These are phyloP conservation scores for Phytopythium kandeliae DNA, from an alignment of 352 stramenopile species.

Conservation along the genomic window DNA sequence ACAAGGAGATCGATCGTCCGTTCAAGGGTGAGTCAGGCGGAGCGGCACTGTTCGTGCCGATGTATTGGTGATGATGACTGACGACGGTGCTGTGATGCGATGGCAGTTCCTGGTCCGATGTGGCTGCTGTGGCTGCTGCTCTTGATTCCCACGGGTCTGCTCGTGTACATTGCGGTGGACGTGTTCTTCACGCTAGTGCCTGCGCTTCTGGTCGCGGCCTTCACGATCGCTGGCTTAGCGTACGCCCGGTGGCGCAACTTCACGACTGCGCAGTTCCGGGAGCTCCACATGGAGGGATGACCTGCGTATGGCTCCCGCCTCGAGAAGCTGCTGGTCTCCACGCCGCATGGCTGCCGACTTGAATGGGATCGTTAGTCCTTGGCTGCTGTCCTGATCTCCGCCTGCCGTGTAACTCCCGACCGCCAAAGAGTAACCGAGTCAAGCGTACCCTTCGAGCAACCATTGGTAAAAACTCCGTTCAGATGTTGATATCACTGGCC, in stretches of 20 bases:
- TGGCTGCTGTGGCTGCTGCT: slow-evolving; percentile 20
- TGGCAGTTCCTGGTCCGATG: slow-evolving; percentile 27
- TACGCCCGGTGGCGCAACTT: slow-evolving; percentile 44
- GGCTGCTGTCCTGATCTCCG: too few relatives aligned
- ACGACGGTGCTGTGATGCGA: too few relatives aligned
- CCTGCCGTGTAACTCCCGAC: too few relatives aligned
- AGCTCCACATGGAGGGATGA: slow-evolving; percentile 20
- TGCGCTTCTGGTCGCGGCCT: slow-evolving; percentile 27
- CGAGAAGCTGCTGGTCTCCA: too few relatives aligned
- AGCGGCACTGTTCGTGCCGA: background rate
- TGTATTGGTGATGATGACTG: background rate
- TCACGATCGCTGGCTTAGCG: slow-evolving; percentile 26
- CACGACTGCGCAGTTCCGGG: slow-evolving; percentile 32
- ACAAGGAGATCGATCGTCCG: slow-evolving; percentile 20
- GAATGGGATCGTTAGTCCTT: too few relatives aligned
- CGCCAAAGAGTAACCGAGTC: too few relatives aligned
- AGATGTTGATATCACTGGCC: too few relatives aligned
- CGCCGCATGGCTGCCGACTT: too few relatives aligned
- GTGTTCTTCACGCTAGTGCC: slow-evolving; percentile 38
- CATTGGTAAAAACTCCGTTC: too few relatives aligned
- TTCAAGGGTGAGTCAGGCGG: slow-evolving; percentile 20
- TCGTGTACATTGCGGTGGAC: slow-evolving; percentile 41
- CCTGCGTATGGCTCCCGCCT: too few relatives aligned
- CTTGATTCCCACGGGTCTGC: slow-evolving; percentile 25
- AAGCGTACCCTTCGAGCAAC: too few relatives aligned